Conservation (phyloP, 176 grass and related monocot genomes). For the Zizania latifolia region DNA sequence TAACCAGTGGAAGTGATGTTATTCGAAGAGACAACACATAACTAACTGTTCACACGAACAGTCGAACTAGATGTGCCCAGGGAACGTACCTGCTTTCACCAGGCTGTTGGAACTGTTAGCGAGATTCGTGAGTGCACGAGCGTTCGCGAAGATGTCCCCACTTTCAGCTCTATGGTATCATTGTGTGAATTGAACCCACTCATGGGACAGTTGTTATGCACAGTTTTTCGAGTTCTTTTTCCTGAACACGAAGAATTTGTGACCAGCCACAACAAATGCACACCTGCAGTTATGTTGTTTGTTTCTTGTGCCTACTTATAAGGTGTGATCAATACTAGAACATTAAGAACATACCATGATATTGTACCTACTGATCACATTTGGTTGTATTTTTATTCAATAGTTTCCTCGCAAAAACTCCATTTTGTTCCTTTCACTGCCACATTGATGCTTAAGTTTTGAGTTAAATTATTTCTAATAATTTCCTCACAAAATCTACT, state of each 20-base stretch:
- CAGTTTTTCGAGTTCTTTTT: neutral
- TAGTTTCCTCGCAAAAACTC: too few species aligned
- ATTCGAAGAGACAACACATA: too few species aligned
- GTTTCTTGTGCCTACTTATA: neutral
- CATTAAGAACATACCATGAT: slow-evolving; percentile 3
- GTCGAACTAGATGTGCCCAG: too few species aligned
- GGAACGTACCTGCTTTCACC: too few species aligned
- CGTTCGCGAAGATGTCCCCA: too few species aligned
- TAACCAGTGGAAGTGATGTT: too few species aligned
- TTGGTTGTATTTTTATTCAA: neutral
- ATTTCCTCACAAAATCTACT: neutral
- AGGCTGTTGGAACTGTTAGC: slow-evolving; percentile 56
- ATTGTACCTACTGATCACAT: neutral
- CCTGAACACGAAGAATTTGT: neutral
- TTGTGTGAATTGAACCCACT: too few species aligned
- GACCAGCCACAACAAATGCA: neutral
- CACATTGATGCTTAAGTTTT: neutral
- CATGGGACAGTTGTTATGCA: neutral
- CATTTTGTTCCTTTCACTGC: neutral
- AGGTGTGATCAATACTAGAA: neutral
- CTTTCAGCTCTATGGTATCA: neutral
- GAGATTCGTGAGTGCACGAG: too few species aligned
- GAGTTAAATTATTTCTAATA: neutral
- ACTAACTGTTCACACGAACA: too few species aligned
- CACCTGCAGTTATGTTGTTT: neutral